Evolutionary conservation across 2,329 filamentous ascomycete species (phyloP).

Genomic region (Talaromyces sp.): DNA sequence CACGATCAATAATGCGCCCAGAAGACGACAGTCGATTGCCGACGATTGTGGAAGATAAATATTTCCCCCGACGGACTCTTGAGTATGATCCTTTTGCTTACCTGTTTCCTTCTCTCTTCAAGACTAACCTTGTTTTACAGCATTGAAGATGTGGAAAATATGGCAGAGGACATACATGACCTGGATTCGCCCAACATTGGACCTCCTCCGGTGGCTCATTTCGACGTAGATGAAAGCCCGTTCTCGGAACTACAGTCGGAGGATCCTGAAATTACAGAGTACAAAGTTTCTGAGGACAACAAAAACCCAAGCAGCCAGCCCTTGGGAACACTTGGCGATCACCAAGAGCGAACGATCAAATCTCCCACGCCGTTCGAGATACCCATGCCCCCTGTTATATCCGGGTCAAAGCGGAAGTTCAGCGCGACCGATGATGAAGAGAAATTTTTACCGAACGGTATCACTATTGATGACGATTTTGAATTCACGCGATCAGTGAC

Average conservation of each 20-base stretch:
- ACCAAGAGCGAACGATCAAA: neutral
- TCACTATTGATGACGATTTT: slow-evolving; percentile 25
- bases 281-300: neutral
- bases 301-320: neutral
- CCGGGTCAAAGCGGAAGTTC: slow-evolving; percentile 54
- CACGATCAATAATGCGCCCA: slow-evolving; percentile 4
- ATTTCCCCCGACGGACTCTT: slow-evolving; percentile 51
- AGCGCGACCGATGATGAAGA: slow-evolving; percentile 48
- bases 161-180: slow-evolving; percentile 20
- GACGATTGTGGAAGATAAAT: slow-evolving; percentile 55
- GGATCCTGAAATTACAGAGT: neutral
- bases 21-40: slow-evolving; percentile 42
- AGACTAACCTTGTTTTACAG: slow-evolving; percentile 17
- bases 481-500: slow-evolving; percentile 25
- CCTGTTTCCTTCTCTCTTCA: neutral
- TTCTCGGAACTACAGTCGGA: slow-evolving; percentile 1
- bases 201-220: slow-evolving; percentile 45
- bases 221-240: slow-evolving; percentile 25
- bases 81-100: slow-evolving; percentile 37
- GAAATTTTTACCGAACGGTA: slow-evolving; percentile 11
- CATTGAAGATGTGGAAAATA: slow-evolving; percentile 28
- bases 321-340: neutral
- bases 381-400: slow-evolving; percentile 28
- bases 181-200: slow-evolving; percentile 26
- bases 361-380: slow-evolving; percentile 3